Conservation (phyloP, 2,329 filamentous ascomycete species). For the Achaetomium macrosporum region DNA sequence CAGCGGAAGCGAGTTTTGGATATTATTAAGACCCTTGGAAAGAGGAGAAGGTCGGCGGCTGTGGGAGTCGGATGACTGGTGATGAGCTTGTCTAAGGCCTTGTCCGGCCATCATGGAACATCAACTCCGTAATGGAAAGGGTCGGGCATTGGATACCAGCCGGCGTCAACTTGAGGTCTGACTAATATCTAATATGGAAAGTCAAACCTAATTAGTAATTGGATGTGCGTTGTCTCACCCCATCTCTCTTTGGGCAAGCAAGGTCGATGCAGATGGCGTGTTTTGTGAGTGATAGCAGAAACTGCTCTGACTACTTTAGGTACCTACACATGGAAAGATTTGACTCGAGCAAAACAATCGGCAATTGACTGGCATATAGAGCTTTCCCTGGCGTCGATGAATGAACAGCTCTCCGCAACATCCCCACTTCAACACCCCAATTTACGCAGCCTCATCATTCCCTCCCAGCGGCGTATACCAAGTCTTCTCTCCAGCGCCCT, state of each 20-base stretch:
- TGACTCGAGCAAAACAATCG: too few relatives aligned
- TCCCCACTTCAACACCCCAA: background rate
- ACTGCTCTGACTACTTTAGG: too few relatives aligned
- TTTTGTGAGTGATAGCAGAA: too few relatives aligned
- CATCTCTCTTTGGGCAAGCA: background rate
- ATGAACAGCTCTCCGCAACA: background rate
- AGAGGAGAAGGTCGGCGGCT: background rate
- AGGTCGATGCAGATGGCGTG: too few relatives aligned
- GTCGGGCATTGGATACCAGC: background rate
- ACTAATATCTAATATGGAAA: conserved; percentile 9
- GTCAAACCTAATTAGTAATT: background rate
- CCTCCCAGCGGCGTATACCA: conserved; percentile 11
- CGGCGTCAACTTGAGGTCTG: background rate
- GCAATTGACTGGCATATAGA: too few relatives aligned
- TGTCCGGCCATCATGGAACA: background rate
- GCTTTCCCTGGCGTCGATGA: too few relatives aligned
- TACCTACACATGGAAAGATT: too few relatives aligned
- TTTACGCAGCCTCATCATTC: conserved; percentile 5
- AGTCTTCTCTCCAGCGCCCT: background rate
- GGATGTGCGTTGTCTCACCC: background rate
- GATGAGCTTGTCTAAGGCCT: background rate
- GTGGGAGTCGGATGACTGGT: background rate
- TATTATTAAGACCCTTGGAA: too few relatives aligned
- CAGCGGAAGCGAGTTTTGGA: too few relatives aligned
- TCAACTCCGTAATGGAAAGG: background rate